A percentile compares a stretch with the other conserved stretches of the same genome.
phyloP scores from a whole-genome alignment of 2,329 filamentous ascomycete species.

The Fusarium chlamydosporum region DNA sequence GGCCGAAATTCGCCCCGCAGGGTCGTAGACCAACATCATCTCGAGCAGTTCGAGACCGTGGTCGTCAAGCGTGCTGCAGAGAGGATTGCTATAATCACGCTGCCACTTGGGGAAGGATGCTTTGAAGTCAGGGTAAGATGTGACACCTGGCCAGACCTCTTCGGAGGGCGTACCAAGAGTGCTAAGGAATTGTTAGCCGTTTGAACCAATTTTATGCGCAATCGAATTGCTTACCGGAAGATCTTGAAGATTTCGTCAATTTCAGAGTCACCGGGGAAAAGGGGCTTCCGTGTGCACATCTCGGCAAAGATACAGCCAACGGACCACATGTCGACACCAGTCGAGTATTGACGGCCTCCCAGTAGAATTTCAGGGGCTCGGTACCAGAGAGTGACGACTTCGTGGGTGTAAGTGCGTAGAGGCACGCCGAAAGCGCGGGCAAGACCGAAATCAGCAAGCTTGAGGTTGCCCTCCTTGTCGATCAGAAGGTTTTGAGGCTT shows the following conservation, averaged over 20 bases:
- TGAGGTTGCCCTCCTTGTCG: slow-evolving; percentile 87
- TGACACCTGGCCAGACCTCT: slow-evolving; percentile 88
- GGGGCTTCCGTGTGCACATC: slow-evolving; percentile 93
- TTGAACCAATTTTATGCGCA: neutral
- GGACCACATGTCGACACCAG: slow-evolving; percentile 96
- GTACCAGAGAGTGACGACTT: slow-evolving; percentile 96
- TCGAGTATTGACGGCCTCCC: slow-evolving; percentile 91
- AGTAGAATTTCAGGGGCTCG: slow-evolving; percentile 91
- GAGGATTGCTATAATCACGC: slow-evolving; percentile 73
- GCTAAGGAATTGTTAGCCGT: slow-evolving; percentile 57
- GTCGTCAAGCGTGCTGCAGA: slow-evolving; percentile 82
- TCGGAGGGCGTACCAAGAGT: slow-evolving; percentile 88
- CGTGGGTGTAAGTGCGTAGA: slow-evolving; percentile 91
- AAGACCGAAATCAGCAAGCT: slow-evolving; percentile 90
- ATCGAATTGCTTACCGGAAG: slow-evolving; percentile 75
- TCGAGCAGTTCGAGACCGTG: slow-evolving; percentile 77
- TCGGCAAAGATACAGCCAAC: slow-evolving; percentile 95
- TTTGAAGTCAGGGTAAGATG: slow-evolving; percentile 96
- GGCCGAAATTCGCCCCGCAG: slow-evolving; percentile 86
- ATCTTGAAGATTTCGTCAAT: slow-evolving; percentile 63
- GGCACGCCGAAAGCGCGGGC: slow-evolving; percentile 93
- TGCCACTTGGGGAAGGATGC: slow-evolving; percentile 92
- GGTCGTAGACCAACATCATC: slow-evolving; percentile 86
- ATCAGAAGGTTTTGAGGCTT: slow-evolving; percentile 94
- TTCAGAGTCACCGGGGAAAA: slow-evolving; percentile 90